These are phyloP conservation scores for Kluyveromyces siamensis DNA, from an alignment of 805 yeast genomes.

Conservation along the genomic window DNA sequence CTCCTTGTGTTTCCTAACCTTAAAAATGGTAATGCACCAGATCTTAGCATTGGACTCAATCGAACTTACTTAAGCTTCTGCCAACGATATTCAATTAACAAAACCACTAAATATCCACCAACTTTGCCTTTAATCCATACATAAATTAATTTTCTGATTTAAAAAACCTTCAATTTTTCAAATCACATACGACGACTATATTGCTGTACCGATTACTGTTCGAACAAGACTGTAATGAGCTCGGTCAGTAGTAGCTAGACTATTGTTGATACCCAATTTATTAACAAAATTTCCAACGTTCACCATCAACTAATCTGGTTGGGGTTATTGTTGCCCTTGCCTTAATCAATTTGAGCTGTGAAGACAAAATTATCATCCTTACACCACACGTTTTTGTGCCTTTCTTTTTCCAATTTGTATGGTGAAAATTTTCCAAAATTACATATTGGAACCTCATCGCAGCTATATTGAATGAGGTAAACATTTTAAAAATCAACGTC, in stretches of 20 bases:
- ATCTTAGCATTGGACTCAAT: background rate
- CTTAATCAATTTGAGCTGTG: background rate
- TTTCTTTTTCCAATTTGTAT: background rate
- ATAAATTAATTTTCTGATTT: too few species aligned
- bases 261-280: too few species aligned
- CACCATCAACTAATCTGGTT: conserved; percentile 3
- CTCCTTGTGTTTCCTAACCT: conserved; percentile 2
- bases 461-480: background rate
- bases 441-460: conserved; percentile 1
- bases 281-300: conserved; percentile 24
- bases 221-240: too few species aligned
- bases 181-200: background rate
- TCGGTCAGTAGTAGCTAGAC: too few species aligned
- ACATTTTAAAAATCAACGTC: background rate
- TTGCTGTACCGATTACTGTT: too few species aligned
- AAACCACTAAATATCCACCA: too few species aligned
- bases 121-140: too few species aligned
- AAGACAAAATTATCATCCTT: background rate
- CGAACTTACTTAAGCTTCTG: background rate
- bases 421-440: background rate
- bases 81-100: background rate
- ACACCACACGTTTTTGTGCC: background rate
- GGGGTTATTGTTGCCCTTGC: conserved; percentile 4
- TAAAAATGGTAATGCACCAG: background rate
- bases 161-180: background rate